phyloP scores from a whole-genome alignment of 306 rosid genomes.

The Glycine latifolia region DNA sequence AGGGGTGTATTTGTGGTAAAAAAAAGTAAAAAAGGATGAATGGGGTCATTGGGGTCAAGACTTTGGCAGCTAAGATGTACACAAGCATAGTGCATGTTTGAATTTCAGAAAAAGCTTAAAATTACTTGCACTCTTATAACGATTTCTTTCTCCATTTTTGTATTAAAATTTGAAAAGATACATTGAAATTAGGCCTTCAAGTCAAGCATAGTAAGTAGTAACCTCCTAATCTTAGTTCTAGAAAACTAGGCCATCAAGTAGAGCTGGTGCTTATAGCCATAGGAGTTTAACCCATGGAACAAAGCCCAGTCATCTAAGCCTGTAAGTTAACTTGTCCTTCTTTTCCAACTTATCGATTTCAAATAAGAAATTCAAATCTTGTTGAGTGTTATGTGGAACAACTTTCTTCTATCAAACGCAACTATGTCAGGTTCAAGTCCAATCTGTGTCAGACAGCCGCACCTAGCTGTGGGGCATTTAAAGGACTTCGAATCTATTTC shows the following conservation, averaged over 20 bases:
- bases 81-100: not conserved
- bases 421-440: not conserved
- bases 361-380: not conserved
- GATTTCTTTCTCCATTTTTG: too few species aligned
- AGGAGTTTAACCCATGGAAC: not conserved
- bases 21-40: not conserved
- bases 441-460: not conserved
- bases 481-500: not conserved
- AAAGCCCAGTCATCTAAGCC: not conserved
- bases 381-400: not conserved
- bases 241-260: conserved; percentile 1
- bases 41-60: not conserved
- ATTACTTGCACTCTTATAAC: too few species aligned
- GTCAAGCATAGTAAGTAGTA: too few species aligned
- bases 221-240: not conserved
- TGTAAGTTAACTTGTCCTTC: not conserved
- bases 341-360: not conserved
- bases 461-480: not conserved
- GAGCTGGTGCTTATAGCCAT: not conserved
- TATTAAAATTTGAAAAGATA: too few species aligned
- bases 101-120: not conserved
- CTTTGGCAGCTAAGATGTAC: not conserved
- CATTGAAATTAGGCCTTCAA: too few species aligned
- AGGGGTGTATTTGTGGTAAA: not conserved
- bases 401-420: not conserved